These are phyloP conservation scores for Cucurbita moschata DNA, from an alignment of 306 rosid genomes.

Conservation along the genomic window DNA sequence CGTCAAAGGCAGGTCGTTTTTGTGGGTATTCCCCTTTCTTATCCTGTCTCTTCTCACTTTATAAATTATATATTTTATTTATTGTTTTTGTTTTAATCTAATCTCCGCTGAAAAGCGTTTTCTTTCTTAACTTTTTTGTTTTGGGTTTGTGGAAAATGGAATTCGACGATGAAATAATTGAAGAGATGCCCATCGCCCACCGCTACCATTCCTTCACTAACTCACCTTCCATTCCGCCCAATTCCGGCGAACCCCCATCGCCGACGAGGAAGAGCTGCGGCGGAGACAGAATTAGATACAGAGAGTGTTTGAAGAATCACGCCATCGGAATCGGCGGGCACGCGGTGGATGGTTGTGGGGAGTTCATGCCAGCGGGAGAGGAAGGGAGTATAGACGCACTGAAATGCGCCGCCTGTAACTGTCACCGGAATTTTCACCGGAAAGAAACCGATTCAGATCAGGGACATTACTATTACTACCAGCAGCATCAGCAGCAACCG, in stretches of 20 bases:
- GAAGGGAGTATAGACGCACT: conserved; percentile 68
- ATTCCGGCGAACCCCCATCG: conserved; percentile 13
- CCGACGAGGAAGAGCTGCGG: conserved; percentile 10
- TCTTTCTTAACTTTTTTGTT: neutral
- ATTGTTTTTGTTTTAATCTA: conserved; percentile 6
- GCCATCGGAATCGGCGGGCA: conserved; percentile 57
- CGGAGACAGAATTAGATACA: conserved; percentile 23
- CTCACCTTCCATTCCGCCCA: conserved; percentile 14
- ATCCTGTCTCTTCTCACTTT: conserved; percentile 21
- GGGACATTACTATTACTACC: conserved; percentile 5
- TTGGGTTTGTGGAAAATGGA: conserved; percentile 26
- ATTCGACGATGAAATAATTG: conserved; percentile 40
- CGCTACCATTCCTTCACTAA: conserved; percentile 22
- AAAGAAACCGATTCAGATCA: conserved; percentile 31
- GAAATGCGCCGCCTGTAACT: conserved; percentile 79
- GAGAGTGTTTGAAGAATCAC: conserved; percentile 77
- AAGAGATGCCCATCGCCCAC: conserved; percentile 23
- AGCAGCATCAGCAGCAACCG: conserved; percentile 21
- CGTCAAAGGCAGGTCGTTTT: too few species aligned
- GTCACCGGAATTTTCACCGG: conserved; percentile 89
- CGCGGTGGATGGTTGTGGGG: conserved; percentile 77
- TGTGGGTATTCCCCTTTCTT: conserved; percentile 11
- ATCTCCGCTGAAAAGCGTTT: neutral
- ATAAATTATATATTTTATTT: neutral
- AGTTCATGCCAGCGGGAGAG: conserved; percentile 64